A percentile compares a stretch with the other conserved stretches of the same genome.
Evolutionary conservation across 805 yeast genomes (phyloP).

Genomic region (Torulaspora quercuum): DNA sequence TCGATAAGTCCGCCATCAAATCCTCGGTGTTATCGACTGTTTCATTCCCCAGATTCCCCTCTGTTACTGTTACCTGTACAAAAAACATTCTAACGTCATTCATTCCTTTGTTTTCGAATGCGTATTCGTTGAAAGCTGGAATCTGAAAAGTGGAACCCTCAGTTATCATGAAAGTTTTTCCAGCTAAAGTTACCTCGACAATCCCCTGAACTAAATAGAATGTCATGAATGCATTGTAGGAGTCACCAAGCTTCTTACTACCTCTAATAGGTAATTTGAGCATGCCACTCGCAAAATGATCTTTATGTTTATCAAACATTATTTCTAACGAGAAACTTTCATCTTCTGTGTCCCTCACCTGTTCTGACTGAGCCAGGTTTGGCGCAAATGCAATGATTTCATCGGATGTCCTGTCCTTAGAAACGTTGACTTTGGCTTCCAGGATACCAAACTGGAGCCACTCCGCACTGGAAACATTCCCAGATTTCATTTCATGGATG

Average conservation of each 20-base stretch:
- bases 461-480: constrained; percentile 23
- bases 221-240: constrained; percentile 57
- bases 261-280: constrained; percentile 61
- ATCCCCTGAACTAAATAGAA: constrained; percentile 73
- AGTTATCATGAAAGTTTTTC: constrained; percentile 55
- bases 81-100: constrained; percentile 64
- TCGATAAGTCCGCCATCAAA: background rate
- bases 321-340: constrained; percentile 61
- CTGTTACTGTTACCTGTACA: constrained; percentile 53
- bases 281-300: constrained; percentile 69
- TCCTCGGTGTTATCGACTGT: background rate
- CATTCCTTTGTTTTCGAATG: constrained; percentile 60
- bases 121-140: constrained; percentile 73
- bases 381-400: constrained; percentile 61
- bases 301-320: constrained; percentile 59
- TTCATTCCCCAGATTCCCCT: background rate
- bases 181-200: constrained; percentile 62
- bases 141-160: constrained; percentile 77
- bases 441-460: constrained; percentile 34
- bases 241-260: constrained; percentile 59
- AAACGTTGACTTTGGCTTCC: constrained; percentile 31
- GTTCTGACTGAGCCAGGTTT: constrained; percentile 46
- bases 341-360: constrained; percentile 40
- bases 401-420: constrained; percentile 22
- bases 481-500: constrained; percentile 24